Base-by-base conservation (phyloP, 2,329 filamentous ascomycete genomes). In the Fusarium coffeatum region DNA sequence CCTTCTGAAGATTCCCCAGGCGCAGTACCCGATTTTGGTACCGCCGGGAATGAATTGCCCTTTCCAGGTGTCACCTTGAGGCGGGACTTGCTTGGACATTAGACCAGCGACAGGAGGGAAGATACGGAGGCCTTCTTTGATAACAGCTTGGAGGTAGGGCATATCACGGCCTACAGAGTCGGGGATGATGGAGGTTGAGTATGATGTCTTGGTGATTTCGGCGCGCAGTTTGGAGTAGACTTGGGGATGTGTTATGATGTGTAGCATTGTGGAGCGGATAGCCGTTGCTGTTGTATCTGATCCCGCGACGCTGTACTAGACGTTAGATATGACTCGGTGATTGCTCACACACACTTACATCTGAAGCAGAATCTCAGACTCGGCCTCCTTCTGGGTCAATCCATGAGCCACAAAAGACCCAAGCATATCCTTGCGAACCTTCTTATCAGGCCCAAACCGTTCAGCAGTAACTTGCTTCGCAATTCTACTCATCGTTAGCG, bases 251-350 rank as follows among this genome's bases (percentile, higher is more conserved):
- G 82, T 85, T 23, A 84, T 81, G 58, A 89, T 74, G 72, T 86
- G 82, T 23, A 89, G 80, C 57, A 89, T 67, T 2, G 83, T 86
- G 40, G 83, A 79, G 4, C 87, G 83, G 12, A 90, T 82, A 3
- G 83, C 83, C 1, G 85, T 86, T 1, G 88, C 86, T 0, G 86
- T 87, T 5, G 86, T 88, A 64, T 89, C 87, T 1, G 86, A 86
- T 6, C 87, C 88, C 7, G 87, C 87, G 8, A 87, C 79, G 42
- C 82, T 82, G 47, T 54, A 3, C 46, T 1, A 1, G 5, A 0
- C 1, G n/a, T 66, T 37, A 60, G 51, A 4, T 0, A 7, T 30
- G 23, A 23, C 23, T 23, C 23, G 4, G 23, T 23, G 5, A 23
- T 23, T 23, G 23, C 23, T 23, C 23, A 23, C 23, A 23, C 23